A percentile compares a stretch with the other conserved stretches of the same genome.
Conservation (phyloP, 768 basidiomycete species). For the Boletus sp. region DNA sequence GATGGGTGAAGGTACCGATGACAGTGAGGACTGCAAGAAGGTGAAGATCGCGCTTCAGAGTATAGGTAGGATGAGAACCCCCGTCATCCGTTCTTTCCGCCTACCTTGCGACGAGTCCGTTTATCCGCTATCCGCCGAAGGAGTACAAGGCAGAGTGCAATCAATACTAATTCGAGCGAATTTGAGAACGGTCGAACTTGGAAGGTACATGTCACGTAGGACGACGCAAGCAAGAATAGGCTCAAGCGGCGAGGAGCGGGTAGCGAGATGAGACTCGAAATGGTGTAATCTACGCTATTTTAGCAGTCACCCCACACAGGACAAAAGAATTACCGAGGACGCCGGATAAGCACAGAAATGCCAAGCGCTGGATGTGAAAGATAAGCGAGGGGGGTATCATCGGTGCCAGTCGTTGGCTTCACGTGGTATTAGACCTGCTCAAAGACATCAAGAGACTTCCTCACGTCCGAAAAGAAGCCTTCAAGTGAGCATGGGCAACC, state of each 20-base stretch:
- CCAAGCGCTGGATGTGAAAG: conserved; percentile 31
- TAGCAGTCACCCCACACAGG: not conserved
- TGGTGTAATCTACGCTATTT: conserved; percentile 24
- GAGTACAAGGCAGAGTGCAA: conserved; percentile 31
- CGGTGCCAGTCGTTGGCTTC: conserved; percentile 8
- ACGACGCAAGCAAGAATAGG: conserved; percentile 34
- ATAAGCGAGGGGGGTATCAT: conserved; percentile 15
- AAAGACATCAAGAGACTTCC: conserved; percentile 2
- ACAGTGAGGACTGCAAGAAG: conserved; percentile 28
- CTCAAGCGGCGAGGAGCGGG: conserved; percentile 19
- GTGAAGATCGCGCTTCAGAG: conserved; percentile 20
- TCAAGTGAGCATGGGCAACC: conserved; percentile 28
- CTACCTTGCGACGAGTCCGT: not conserved
- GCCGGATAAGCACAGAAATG: conserved; percentile 32
- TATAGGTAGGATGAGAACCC: not conserved
- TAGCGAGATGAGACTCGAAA: conserved; percentile 19
- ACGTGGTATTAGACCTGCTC: conserved; percentile 3
- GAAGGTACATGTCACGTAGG: conserved; percentile 37
- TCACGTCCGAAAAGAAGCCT: conserved; percentile 23
- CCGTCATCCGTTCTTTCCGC: not conserved
- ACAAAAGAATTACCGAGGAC: conserved; percentile 30
- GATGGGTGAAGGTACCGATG: conserved; percentile 34
- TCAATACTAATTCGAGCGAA: conserved; percentile 33
- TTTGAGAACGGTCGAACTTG: conserved; percentile 43
- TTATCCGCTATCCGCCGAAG: conserved; percentile 19